Evolutionary conservation across 345 rosid genomes (phyloP).

Genomic region (Eucalyptus coolabah): DNA sequence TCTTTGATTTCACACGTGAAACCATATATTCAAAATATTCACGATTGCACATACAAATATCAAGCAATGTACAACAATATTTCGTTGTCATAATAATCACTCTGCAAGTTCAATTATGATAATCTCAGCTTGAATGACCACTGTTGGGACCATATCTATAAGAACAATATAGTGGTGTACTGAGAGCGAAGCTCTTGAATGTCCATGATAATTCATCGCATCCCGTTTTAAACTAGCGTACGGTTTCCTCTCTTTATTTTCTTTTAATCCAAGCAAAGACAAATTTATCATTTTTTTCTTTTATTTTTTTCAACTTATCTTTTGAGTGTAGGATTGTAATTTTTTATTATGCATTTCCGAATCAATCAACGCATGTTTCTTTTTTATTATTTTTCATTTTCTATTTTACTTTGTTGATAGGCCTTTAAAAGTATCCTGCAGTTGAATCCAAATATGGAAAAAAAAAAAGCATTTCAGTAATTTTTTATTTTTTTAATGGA

Average conservation of each 20-base stretch:
- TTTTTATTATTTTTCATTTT: neutral
- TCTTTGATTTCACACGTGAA: neutral
- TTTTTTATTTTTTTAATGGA: neutral
- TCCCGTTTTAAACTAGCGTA: neutral
- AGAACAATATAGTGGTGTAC: neutral
- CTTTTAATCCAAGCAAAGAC: neutral
- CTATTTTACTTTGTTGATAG: neutral
- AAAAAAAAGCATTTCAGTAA: neutral
- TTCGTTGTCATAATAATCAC: neutral
- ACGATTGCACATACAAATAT: neutral
- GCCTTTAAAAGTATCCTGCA: neutral
- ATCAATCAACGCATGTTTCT: neutral
- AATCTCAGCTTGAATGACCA: neutral
- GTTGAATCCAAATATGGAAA: neutral
- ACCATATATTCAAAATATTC: neutral
- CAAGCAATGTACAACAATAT: neutral
- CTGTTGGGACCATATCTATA: neutral
- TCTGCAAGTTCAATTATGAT: neutral
- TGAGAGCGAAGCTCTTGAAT: neutral
- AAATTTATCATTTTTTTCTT: neutral
- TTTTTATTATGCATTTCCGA: neutral
- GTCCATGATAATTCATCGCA: neutral
- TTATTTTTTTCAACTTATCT: neutral
- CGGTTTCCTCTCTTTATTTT: neutral
- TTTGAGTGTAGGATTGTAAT: neutral